phyloP scores from a whole-genome alignment of 768 basidiomycete genomes.

The Boletus subcaerulescens region DNA sequence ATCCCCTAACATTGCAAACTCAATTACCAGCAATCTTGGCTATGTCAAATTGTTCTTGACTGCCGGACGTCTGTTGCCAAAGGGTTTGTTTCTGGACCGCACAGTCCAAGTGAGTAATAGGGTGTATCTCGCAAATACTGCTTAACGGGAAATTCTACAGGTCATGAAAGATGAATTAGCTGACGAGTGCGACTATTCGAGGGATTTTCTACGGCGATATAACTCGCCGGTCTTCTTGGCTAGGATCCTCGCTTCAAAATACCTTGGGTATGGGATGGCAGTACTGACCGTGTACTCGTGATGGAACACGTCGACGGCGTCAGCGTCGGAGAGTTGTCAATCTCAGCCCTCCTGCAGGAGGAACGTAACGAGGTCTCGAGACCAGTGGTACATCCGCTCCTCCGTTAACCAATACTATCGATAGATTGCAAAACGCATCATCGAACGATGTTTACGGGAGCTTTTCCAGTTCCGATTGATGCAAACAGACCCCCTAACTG shows the following conservation, averaged over 20 bases:
- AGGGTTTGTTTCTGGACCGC: conserved; percentile 85
- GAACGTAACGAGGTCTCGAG: conserved; percentile 71
- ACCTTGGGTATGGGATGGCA: conserved; percentile 83
- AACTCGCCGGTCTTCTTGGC: conserved; percentile 48
- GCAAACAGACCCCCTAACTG: conserved; percentile 99
- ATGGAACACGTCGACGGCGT: conserved; percentile 61
- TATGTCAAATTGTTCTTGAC: conserved; percentile 83
- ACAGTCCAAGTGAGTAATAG: conserved; percentile 60
- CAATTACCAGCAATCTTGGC: conserved; percentile 83
- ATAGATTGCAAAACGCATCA: conserved; percentile 80
- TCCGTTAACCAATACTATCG: background rate
- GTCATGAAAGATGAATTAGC: conserved; percentile 87
- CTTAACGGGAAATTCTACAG: conserved; percentile 30
- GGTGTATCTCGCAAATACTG: background rate
- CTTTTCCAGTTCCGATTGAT: conserved; percentile 88
- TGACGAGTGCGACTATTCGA: conserved; percentile 88
- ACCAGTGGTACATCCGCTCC: background rate
- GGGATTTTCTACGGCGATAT: conserved; percentile 68
- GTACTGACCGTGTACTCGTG: conserved; percentile 79
- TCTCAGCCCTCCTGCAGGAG: conserved; percentile 53
- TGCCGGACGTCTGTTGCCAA: conserved; percentile 78
- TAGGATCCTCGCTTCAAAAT: conserved; percentile 70
- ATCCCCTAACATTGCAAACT: conserved; percentile 87
- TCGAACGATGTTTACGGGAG: conserved; percentile 86
- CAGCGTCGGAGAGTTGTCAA: conserved; percentile 68